Base-by-base conservation (phyloP, 768 basidiomycete genomes). In the Podaxis sp. region DNA sequence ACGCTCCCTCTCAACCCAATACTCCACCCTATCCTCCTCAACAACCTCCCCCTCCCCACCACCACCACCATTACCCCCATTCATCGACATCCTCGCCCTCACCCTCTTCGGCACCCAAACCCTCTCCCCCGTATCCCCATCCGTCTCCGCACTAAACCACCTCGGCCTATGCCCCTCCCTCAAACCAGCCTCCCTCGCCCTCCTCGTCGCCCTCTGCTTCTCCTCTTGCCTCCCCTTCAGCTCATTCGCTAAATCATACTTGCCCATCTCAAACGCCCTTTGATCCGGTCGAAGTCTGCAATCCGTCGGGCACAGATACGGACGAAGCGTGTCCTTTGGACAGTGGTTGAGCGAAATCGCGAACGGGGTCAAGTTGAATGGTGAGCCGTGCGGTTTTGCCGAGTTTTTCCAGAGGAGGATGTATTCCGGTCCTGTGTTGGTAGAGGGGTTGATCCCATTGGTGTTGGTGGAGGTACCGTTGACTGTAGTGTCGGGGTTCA, bases 311-410 rank as follows among this genome's bases (percentile, higher is more conserved):
- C 88, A 88, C 2, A 98, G 66, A 72, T 84, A 93, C 4, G 87
- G 86, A 61, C 79, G 79, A 12, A 98, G 76, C 2, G 83, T 83
- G 9, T 87, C 83, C 40, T 78, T 75, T 0, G 94, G 93, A 63
- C 91, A 91, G 70, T 96, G 88, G 70, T 98, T 98, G 63, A 97
- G 78, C 0, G 94, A 93, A 65, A 97, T 85, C 1, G 96, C 95
- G 71, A 90, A 98, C 0, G 95, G 96, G 0, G 96, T 96, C 22
- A 98, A 83, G 74, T 97, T 97, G 81, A 98, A 98, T 0, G 96
- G 96, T 11, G 90, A 87, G 0, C 81, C 82, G 1, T 80, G 77
- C 0, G 81, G 80, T 70, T 97, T 97, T 60, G 87, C 85, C 22
- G 93, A 93, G 75, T 98, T 98, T 63, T 92, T 82, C 96, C 96